Conservation (phyloP, 768 basidiomycete genomes). For the Mycena maculata region DNA sequence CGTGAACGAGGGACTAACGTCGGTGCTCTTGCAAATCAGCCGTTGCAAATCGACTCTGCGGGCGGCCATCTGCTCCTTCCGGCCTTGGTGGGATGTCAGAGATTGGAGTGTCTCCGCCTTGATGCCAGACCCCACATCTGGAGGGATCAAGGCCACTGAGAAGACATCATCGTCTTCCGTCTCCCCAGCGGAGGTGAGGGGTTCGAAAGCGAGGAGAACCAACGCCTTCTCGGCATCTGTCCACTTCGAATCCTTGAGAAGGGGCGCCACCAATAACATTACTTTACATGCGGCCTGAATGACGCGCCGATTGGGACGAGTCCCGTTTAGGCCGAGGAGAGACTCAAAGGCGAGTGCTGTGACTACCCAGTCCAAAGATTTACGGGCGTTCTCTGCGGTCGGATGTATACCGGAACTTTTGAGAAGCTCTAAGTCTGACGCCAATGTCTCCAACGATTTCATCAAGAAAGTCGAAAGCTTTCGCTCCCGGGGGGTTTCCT, state of each 20-base stretch:
- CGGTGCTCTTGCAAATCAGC: constrained; percentile 73
- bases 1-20: constrained; percentile 60
- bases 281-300: constrained; percentile 71
- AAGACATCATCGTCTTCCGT: constrained; percentile 41
- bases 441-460: constrained; percentile 67
- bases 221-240: constrained; percentile 70
- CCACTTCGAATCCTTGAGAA: constrained; percentile 63
- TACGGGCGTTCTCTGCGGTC: constrained; percentile 73
- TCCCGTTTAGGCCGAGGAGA: constrained; percentile 73
- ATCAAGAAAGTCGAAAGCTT: constrained; percentile 71
- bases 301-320: constrained; percentile 66
- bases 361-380: constrained; percentile 76
- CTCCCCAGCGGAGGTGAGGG: constrained; percentile 61
- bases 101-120: constrained; percentile 61
- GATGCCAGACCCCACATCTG: constrained; percentile 69
- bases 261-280: constrained; percentile 49
- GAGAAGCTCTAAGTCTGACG: constrained; percentile 57
- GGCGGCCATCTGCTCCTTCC: constrained; percentile 25
- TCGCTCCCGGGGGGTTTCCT: constrained; percentile 67
- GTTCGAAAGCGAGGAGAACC: constrained; percentile 74
- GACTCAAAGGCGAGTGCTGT: constrained; percentile 77
- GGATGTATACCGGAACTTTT: constrained; percentile 49
- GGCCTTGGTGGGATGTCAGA: constrained; percentile 39
- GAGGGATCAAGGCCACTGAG: constrained; percentile 60
- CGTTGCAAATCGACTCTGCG: constrained; percentile 60